These are phyloP conservation scores for Entomortierella beljakovae DNA, from an alignment of 192 early-diverging fungal species.

Conservation along the genomic window DNA sequence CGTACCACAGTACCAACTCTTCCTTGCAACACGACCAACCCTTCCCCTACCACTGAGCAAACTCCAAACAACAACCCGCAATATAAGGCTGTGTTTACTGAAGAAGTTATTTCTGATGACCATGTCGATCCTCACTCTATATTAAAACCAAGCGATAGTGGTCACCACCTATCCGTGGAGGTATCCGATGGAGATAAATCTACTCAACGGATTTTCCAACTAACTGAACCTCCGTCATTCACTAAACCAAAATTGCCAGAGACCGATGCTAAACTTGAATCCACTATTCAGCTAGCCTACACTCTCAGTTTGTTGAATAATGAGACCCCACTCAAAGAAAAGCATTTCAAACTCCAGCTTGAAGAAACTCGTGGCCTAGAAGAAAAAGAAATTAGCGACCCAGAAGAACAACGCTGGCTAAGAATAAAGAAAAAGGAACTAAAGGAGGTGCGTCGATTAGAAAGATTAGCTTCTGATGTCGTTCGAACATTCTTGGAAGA, in stretches of 20 bases:
- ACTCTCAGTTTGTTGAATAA: slow-evolving; percentile 2
- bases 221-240: background rate
- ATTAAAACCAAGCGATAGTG: too few species aligned
- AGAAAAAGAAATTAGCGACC: background rate
- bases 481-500: background rate
- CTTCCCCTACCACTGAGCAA: too few species aligned
- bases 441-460: background rate
- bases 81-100: too few species aligned
- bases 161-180: too few species aligned
- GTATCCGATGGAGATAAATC: too few species aligned
- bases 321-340: background rate
- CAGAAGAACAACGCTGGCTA: background rate
- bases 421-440: background rate
- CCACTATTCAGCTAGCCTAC: slow-evolving; percentile 1
- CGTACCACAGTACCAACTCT: too few species aligned
- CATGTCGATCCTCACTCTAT: too few species aligned
- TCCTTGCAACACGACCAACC: too few species aligned
- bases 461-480: background rate
- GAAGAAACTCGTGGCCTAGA: background rate
- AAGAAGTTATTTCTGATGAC: too few species aligned
- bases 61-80: too few species aligned
- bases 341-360: background rate
- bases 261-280: background rate
- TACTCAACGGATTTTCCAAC: too few species aligned
- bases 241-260: background rate